Conservation (phyloP, 2,329 filamentous ascomycete genomes). For the Coleophoma crateriformis region DNA sequence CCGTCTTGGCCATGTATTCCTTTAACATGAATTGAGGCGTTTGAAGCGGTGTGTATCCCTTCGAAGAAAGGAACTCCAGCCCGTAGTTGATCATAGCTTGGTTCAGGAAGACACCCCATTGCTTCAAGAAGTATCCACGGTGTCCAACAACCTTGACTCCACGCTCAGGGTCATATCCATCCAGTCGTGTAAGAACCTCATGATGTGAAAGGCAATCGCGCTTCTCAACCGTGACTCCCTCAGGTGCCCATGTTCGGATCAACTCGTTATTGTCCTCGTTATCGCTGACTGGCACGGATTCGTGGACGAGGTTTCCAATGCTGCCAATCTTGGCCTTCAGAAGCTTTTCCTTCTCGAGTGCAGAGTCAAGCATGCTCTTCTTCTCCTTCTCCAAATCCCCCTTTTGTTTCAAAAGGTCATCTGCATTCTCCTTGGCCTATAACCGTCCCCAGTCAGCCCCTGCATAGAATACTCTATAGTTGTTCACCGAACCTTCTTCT, state of each 20-base stretch:
- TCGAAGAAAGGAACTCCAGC: conserved; percentile 76
- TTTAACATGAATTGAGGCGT: conserved; percentile 93
- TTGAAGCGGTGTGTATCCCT: conserved; percentile 77
- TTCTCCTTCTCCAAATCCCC: conserved; percentile 73
- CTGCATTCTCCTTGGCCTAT: conserved; percentile 79
- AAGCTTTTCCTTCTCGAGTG: conserved; percentile 66
- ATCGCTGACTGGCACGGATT: conserved; percentile 75
- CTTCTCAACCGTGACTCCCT: conserved; percentile 69
- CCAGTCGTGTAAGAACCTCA: conserved; percentile 81
- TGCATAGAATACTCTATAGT: not conserved
- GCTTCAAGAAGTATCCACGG: conserved; percentile 85
- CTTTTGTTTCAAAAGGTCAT: conserved; percentile 75
- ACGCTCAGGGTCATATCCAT: conserved; percentile 89
- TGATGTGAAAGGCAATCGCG: conserved; percentile 82
- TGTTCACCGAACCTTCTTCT: conserved; percentile 66
- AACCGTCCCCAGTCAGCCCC: not conserved
- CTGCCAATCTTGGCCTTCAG: conserved; percentile 75
- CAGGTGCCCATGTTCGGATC: conserved; percentile 74
- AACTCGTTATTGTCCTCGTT: conserved; percentile 85
- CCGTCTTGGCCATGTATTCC: conserved; percentile 96
- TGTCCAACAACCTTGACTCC: conserved; percentile 93
- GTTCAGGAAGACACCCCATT: conserved; percentile 87
- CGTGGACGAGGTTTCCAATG: conserved; percentile 89
- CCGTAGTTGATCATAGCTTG: conserved; percentile 94
- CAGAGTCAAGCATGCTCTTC: conserved; percentile 70